Base-by-base conservation (phyloP, 2,329 filamentous ascomycete species). In the Endoconidiophora polonica region DNA sequence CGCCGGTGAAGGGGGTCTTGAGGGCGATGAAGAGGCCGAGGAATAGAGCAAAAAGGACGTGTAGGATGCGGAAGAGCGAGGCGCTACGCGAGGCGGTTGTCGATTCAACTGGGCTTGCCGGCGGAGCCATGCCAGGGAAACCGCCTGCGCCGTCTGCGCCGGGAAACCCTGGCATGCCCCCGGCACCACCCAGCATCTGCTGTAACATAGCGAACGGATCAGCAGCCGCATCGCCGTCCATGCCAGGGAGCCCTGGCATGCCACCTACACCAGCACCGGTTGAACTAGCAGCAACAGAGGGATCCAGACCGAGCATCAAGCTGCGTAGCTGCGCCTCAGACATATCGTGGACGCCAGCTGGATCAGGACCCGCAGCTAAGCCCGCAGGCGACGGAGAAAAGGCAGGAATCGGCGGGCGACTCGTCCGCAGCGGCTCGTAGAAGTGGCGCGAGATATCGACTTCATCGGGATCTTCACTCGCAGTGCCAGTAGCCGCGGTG, bases 361-460 rank as follows among this genome's bases (percentile, higher is more conserved):
- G 61, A 48, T 60, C 54, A 38, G 59, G 52, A 3, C 56, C 55
- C 1, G 58, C 53, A 20, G 52, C 54, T 3, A 55, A 47, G 29
- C 61, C 55, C 29, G 63, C 57, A 47, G 68, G 59, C 48, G 44
- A 24, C 6, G 49, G 66, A 64, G 20, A 66, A 20, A 49, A 44
- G 1, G 46, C 23, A 3, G 47, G 57, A 39, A 68, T 66, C 5
- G 48, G 40, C 14, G 48, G 20, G 4, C 55, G 54, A 24, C 52
- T 40, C 23, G 54, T 58, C 12, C 57, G 54, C 5, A 48, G 46
- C 1, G 79, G 79, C 33, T 72, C 64, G 63, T 82, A 83, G 63
- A 73, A 80, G 65, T 84, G 81, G 55, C 81, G 66, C n/a, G 81
- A 84, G 57, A 90, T 86, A 61, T 88, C 83, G 55, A 86, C 73